Percentiles rank a stretch among this genome's conserved stretches.
phyloP scores from a whole-genome alignment of 805 yeast species.

The Wickerhamiella slavikovae region DNA sequence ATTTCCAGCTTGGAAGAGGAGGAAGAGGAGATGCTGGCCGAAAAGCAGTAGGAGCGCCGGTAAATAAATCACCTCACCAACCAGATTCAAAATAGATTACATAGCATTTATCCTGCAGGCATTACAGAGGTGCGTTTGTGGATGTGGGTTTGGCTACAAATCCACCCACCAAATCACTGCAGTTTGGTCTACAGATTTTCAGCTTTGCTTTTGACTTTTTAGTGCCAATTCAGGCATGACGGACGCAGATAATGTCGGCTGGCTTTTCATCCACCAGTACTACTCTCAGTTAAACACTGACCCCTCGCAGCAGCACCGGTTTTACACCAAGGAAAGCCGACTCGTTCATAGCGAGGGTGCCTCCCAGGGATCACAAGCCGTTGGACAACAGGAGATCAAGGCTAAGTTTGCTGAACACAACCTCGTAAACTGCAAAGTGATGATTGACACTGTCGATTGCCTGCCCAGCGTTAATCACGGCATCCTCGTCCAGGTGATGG shows the following conservation, averaged over 20 bases:
- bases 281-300: constrained; percentile 18
- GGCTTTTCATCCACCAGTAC: constrained; percentile 22
- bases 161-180: too few relatives aligned
- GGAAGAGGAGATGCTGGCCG: constrained; percentile 4
- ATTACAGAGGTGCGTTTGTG: too few relatives aligned
- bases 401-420: constrained; percentile 14
- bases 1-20: constrained; percentile 6
- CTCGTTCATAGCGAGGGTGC: constrained; percentile 21
- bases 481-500: constrained; percentile 20
- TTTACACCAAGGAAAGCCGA: constrained; percentile 19
- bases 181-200: too few relatives aligned
- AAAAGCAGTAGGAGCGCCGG: constrained; percentile 1
- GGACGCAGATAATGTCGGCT: constrained; percentile 14
- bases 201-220: too few relatives aligned
- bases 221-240: neutral
- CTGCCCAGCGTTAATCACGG: constrained; percentile 17
- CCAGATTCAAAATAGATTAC: too few relatives aligned
- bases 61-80: too few relatives aligned
- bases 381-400: constrained; percentile 18
- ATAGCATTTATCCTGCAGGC: too few relatives aligned
- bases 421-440: constrained; percentile 18
- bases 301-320: constrained; percentile 16
- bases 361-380: constrained; percentile 11
- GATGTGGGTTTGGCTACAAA: too few relatives aligned
- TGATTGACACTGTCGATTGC: constrained; percentile 19